Evolutionary conservation across 305 asterid species (phyloP), one percentile per base, ranked within the genome.

Genomic region (Solanum hybrid): DNA sequence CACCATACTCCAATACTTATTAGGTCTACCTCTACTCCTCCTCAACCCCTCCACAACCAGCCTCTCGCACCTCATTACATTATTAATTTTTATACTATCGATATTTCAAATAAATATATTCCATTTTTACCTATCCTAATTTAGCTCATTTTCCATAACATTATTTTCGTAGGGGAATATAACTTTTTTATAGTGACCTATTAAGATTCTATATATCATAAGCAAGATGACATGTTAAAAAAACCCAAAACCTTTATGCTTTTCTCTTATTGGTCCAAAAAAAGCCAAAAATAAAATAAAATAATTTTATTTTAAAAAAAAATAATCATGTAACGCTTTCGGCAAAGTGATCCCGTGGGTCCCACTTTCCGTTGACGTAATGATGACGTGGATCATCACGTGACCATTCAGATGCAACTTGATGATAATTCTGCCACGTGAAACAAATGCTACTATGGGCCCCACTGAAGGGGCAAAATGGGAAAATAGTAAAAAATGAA

Each of bases 371-470:
- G 11, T 32, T 90, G 89, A 88, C 90, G 89, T 84, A 34, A 56
- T 2, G 78, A 19, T 86, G 91, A 89, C 89, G 86, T 88, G 88
- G 78, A 40, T 13, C 12, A 10, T 78, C 88, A 90, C 89, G 92
- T 79, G 86, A 85, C 78, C 29, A 87, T 60, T 91, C 91, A 90
- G 90, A 73, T 85, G 51, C 85, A 36, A 26, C 6, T 91, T 90
- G 94, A 87, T 17, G 91, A 84, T 89, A 91, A 78, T 77, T n/a
- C 86, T 88, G 72, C 38, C 87, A 56, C 78, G 85, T 88, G 81
- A 80, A 75, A 27, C 80, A 34, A 34, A 56, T 27, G 72, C 38
- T 87, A 29, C 51, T 15, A 66, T 35, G 72, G 86, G 26, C 32
- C 35, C 60, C 69, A 19, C 24, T 6, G 13, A 5, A 24, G 89